phyloP scores from a whole-genome alignment of 2,329 filamentous ascomycete species.

The Aureobasidium sp. region DNA sequence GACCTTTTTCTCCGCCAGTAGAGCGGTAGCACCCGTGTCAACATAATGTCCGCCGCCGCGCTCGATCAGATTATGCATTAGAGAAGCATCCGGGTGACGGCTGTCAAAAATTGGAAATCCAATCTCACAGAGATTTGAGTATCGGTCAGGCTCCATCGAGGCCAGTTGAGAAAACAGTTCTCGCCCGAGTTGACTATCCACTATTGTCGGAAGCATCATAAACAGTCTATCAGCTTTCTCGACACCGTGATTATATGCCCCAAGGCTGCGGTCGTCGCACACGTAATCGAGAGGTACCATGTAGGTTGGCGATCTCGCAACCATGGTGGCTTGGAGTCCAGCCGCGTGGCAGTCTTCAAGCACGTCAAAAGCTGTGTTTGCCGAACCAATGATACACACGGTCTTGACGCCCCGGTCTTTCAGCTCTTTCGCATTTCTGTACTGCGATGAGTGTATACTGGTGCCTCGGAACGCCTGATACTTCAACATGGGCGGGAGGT shows the following conservation, averaged over 20 bases:
- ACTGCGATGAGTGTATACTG: background rate
- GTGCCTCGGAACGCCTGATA: background rate
- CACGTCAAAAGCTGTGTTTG: conserved; percentile 37
- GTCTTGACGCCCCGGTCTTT: background rate
- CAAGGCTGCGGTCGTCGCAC: background rate
- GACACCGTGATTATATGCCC: conserved; percentile 8
- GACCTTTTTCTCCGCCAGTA: conserved; percentile 24
- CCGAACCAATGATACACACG: conserved; percentile 26
- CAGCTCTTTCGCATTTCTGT: background rate
- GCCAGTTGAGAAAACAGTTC: conserved; percentile 15
- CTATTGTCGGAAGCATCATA: background rate
- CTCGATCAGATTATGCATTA: conserved; percentile 26
- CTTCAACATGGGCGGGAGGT: background rate
- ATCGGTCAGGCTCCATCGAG: conserved; percentile 27
- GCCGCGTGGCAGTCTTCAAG: conserved; percentile 23
- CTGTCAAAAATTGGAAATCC: conserved; percentile 33
- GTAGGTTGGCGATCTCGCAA: background rate
- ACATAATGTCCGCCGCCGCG: conserved; percentile 34
- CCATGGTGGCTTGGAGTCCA: background rate
- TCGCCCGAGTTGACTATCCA: background rate
- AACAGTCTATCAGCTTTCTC: conserved; percentile 19
- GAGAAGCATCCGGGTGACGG: conserved; percentile 10
- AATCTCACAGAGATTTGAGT: conserved; percentile 22
- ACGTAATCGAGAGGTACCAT: background rate
- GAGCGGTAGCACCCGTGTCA: conserved; percentile 28